These are phyloP conservation scores for Pelagomonas calceolata DNA, from an alignment of 108 stramenopile species.

Conservation along the genomic window DNA sequence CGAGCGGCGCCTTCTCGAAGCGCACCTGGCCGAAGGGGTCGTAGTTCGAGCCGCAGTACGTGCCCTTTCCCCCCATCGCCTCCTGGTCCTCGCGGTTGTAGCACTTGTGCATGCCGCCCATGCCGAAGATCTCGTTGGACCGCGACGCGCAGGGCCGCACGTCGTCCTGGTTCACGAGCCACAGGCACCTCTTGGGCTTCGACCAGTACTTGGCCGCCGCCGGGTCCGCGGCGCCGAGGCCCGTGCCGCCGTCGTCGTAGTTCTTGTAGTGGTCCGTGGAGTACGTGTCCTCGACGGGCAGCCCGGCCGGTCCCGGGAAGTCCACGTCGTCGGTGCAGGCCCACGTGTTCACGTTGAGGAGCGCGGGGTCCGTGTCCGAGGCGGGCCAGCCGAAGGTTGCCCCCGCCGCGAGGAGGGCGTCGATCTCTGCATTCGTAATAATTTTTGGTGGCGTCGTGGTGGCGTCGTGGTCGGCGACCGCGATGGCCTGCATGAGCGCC, in stretches of 20 bases:
- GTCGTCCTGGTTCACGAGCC: conserved; percentile 40
- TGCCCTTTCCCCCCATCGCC: not conserved
- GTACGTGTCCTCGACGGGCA: not conserved
- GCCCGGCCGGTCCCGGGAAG: not conserved
- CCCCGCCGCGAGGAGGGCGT: not conserved
- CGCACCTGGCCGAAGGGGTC: too few species aligned
- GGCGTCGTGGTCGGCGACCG: not conserved
- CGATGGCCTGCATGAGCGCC: not conserved
- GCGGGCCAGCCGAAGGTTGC: not conserved
- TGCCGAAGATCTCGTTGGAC: conserved; percentile 14
- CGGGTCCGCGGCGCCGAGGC: too few species aligned
- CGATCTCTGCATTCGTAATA: too few species aligned
- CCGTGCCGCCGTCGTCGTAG: not conserved
- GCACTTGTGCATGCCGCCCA: not conserved
- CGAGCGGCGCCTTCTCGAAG: too few species aligned
- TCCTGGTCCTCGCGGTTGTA: not conserved
- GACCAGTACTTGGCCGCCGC: conserved; percentile 18
- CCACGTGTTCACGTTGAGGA: too few species aligned
- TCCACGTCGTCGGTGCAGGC: not conserved
- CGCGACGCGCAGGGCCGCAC: conserved; percentile 19
- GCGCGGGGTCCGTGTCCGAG: too few species aligned
- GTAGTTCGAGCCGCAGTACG: not conserved
- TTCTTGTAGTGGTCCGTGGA: too few species aligned
- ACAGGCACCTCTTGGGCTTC: conserved; percentile 32
- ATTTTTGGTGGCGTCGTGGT: too few species aligned